Evolutionary conservation across 768 basidiomycete species (phyloP), one percentile per base, ranked within the genome.

Genomic region (Strobilomyces confusus): DNA sequence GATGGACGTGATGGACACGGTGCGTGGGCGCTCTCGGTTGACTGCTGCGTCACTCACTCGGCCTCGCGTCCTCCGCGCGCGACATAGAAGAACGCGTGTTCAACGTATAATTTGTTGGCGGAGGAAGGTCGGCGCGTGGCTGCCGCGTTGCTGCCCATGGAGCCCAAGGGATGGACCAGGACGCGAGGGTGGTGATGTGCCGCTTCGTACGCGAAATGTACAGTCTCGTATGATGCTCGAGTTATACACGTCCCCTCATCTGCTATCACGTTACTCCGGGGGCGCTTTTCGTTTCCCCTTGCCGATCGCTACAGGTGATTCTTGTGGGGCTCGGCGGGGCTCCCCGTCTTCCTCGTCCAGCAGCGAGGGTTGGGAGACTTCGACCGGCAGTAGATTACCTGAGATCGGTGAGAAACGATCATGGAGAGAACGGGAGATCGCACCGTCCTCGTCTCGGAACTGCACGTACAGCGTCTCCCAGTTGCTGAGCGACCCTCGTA

Each of bases 51-150:
- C 15, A 15, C 23, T 45, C 29, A 30, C 23, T 2, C 23, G 29
- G 9, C 23, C 14, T 17, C 19, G 0, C 34, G 13, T 25, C 48
- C 9, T 9, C 20, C 30, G 23, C 19, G 36, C 17, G 30, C 19
- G 7, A 9, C 3, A 22, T 29, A 89, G 94, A 76, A 91, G 63
- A 97, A 95, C 66, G 95, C 95, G 17, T 94, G 92, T 62, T 87
- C 95, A 25, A 98, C 95, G 0, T 99, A 94, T 70, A 98, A 99
- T 69, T 68, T 99, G 22, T 77, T 99, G 43, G 72, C 87, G 0
- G 95, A 99, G 68, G 95, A 99, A 72, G 95, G 95, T 8, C 77
- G 95, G 48, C 84, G 88, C 23, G 92, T 98, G 13, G 91, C 93
- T 37, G 94, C 91, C 14, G 95, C 94, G 2, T 70, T 97, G n/a